phyloP scores from a whole-genome alignment of 208 protist species.

The Leishmania arabica region DNA sequence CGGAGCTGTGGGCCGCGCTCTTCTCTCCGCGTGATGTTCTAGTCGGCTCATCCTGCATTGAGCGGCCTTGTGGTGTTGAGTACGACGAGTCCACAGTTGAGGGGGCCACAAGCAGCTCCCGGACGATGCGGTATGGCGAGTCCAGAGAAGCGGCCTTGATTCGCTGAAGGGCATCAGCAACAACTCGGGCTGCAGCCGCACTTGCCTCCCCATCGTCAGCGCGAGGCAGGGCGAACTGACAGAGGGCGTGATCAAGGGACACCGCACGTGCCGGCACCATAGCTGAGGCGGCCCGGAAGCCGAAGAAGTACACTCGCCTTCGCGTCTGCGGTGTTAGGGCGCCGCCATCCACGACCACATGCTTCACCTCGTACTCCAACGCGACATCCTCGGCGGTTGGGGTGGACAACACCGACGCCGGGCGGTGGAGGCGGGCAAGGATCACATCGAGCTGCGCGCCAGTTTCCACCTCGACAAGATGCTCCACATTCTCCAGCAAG shows the following conservation, averaged over 20 bases:
- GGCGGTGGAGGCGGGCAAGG: conserved; percentile 31
- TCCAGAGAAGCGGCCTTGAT: neutral
- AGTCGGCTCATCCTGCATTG: neutral
- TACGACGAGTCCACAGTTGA: neutral
- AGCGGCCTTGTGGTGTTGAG: neutral
- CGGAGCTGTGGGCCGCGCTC: neutral
- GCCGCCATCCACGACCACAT: conserved; percentile 56
- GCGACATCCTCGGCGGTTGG: neutral
- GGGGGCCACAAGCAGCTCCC: conserved; percentile 19
- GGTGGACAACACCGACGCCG: neutral
- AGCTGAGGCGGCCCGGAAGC: conserved; percentile 24
- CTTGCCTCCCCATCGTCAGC: neutral
- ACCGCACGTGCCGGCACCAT: neutral
- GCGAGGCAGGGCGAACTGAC: neutral
- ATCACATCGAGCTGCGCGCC: conserved; percentile 52
- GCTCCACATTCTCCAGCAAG: conserved; percentile 87
- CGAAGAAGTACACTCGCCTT: conserved; percentile 69
- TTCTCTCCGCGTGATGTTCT: neutral
- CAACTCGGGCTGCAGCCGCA: conserved; percentile 5
- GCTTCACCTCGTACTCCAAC: conserved; percentile 31
- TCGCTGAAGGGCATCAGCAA: conserved; percentile 16
- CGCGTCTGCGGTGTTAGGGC: conserved; percentile 66
- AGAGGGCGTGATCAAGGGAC: neutral
- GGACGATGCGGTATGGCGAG: conserved; percentile 16
- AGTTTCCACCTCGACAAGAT: conserved; percentile 56